phyloP scores from a whole-genome alignment of 176 grass and related monocot genomes.

The Oryza meyeriana region DNA sequence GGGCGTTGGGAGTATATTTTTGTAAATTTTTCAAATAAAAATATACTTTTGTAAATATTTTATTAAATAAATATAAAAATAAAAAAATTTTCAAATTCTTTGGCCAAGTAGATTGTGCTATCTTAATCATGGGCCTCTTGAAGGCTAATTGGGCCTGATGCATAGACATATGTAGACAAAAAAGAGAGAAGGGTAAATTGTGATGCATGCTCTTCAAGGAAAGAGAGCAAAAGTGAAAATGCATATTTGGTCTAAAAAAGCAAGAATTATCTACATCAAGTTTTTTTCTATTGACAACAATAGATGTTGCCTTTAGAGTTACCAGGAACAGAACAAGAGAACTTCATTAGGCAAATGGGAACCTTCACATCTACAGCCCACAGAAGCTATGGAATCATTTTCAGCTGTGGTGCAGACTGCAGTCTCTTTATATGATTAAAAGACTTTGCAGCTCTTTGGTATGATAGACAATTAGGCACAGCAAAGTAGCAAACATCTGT shows the following conservation, averaged over 20 bases:
- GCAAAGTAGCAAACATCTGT: slow-evolving; percentile 51
- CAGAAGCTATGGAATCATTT: slow-evolving; percentile 27
- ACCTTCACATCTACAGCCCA: neutral
- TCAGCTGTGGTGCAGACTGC: slow-evolving; percentile 46
- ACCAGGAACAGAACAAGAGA: neutral
- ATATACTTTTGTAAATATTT: no score
- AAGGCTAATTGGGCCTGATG: no score
- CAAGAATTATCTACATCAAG: neutral
- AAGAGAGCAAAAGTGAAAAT: slow-evolving; percentile 1
- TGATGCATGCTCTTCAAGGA: slow-evolving; percentile 1
- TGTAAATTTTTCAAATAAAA: no score
- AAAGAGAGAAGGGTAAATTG: no score
- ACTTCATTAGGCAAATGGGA: neutral
- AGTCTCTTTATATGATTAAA: slow-evolving; percentile 36
- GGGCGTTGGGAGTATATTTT: no score
- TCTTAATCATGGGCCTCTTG: no score
- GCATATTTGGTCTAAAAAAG: neutral
- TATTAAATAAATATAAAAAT: no score
- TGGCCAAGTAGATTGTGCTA: no score
- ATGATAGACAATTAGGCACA: slow-evolving; percentile 18
- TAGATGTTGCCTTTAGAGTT: neutral
- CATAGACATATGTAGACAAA: no score
- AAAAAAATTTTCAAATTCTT: no score
- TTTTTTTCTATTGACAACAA: neutral
- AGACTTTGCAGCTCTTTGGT: slow-evolving; percentile 47